These are phyloP conservation scores for Lactarius psammicola DNA, from an alignment of 768 basidiomycete species.

Conservation along the genomic window DNA sequence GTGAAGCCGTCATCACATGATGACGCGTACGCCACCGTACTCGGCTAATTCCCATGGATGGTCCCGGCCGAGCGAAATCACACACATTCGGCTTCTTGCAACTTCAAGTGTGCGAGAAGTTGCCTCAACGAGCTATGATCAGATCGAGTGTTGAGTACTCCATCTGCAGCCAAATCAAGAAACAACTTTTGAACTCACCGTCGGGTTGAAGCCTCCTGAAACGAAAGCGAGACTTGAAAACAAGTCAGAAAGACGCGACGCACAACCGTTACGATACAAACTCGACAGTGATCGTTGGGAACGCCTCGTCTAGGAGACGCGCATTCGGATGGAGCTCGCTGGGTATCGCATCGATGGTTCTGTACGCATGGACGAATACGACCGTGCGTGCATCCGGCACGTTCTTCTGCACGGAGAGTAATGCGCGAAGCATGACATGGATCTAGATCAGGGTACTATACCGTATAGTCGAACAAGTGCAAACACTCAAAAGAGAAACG, in stretches of 20 bases:
- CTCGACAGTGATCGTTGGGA: constrained; percentile 29
- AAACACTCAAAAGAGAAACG: not conserved
- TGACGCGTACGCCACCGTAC: constrained; percentile 24
- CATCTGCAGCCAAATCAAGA: not conserved
- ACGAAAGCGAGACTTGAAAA: constrained; percentile 24
- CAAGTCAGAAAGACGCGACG: not conserved
- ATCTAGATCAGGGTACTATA: constrained; percentile 14
- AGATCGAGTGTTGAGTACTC: not conserved
- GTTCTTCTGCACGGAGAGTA: constrained; percentile 27
- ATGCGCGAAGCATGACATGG: constrained; percentile 26
- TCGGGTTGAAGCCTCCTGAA: constrained; percentile 19
- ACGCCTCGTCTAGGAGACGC: constrained; percentile 28
- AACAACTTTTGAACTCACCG: constrained; percentile 8
- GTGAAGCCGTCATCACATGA: constrained; percentile 19
- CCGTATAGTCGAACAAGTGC: not conserved
- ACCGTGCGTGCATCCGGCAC: constrained; percentile 26
- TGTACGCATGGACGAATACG: constrained; percentile 27
- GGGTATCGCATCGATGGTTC: constrained; percentile 21
- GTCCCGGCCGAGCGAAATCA: constrained; percentile 19
- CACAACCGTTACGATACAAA: not conserved
- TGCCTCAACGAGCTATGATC: constrained; percentile 26
- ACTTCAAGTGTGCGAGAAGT: constrained; percentile 21
- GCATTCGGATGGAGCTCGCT: constrained; percentile 30
- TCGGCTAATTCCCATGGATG: constrained; percentile 28
- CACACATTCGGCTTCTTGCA: constrained; percentile 27